These are phyloP conservation scores for Starmerella cellae DNA, from an alignment of 805 yeast species.

Conservation along the genomic window DNA sequence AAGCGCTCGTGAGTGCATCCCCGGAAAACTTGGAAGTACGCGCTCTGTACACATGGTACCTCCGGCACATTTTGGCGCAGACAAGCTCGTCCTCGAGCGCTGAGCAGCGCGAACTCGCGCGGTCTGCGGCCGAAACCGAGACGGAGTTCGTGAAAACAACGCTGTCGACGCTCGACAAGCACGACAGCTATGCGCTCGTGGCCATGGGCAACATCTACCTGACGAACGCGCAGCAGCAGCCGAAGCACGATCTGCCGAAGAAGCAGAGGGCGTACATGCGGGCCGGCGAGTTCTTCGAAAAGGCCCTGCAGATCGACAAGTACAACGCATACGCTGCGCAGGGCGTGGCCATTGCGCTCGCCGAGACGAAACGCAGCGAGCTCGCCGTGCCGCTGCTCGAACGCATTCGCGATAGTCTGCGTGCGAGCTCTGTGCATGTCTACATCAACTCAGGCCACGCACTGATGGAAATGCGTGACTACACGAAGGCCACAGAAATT, in stretches of 20 bases:
- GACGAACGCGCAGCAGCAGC: conserved; percentile 48
- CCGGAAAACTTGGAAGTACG: conserved; percentile 66
- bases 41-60: conserved; percentile 84
- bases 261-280: conserved; percentile 63
- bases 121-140: not conserved
- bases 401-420: conserved; percentile 74
- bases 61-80: conserved; percentile 27
- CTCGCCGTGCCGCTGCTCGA: conserved; percentile 76
- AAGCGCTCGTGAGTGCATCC: conserved; percentile 39
- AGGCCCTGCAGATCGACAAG: conserved; percentile 73
- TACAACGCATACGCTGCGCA: conserved; percentile 92
- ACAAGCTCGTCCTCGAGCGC: conserved; percentile 20
- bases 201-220: conserved; percentile 84
- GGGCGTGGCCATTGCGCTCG: conserved; percentile 86
- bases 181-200: conserved; percentile 77
- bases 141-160: conserved; percentile 76
- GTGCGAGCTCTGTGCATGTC: conserved; percentile 57
- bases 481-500: conserved; percentile 69
- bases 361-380: conserved; percentile 57
- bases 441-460: conserved; percentile 83
- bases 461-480: conserved; percentile 67
- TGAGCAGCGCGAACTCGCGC: not conserved
- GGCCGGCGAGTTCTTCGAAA: conserved; percentile 85
- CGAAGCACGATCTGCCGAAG: conserved; percentile 33
- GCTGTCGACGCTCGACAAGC: conserved; percentile 59